phyloP scores from a whole-genome alignment of 805 yeast species.

The Wickerhamomyces subpelliculosus region DNA sequence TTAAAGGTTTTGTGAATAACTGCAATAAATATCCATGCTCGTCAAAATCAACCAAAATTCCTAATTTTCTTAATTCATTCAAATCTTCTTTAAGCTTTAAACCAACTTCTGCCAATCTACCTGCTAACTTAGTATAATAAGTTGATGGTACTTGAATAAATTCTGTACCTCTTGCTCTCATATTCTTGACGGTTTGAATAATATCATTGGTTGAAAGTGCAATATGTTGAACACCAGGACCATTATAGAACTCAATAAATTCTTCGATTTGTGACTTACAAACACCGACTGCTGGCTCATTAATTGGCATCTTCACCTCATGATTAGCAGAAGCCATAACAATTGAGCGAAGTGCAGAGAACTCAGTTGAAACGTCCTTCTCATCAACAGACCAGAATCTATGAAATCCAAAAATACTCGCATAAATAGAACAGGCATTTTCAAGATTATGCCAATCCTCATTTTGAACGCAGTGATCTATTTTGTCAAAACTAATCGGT shows the following conservation, averaged over 20 bases:
- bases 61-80: conserved; percentile 38
- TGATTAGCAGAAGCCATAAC: conserved; percentile 72
- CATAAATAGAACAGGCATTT: conserved; percentile 51
- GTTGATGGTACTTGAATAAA: conserved; percentile 53
- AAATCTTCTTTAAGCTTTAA: conserved; percentile 47
- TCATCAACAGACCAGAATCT: conserved; percentile 85
- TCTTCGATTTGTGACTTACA: conserved; percentile 77
- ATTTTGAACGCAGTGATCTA: conserved; percentile 83
- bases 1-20: conserved; percentile 69
- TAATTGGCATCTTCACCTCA: conserved; percentile 69
- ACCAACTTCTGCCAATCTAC: conserved; percentile 37
- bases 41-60: conserved; percentile 73
- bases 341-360: conserved; percentile 61
- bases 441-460: conserved; percentile 65
- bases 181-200: conserved; percentile 41
- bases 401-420: conserved; percentile 62
- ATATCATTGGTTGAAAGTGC: conserved; percentile 65
- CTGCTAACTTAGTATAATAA: conserved; percentile 48
- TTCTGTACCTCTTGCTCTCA: conserved; percentile 59
- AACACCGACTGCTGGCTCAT: conserved; percentile 71
- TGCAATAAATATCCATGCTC: conserved; percentile 72
- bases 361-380: conserved; percentile 59
- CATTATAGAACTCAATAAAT: conserved; percentile 64
- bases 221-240: conserved; percentile 82
- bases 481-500: conserved; percentile 31